These are phyloP conservation scores for Yamadazyma takamatsuzukensis DNA, from an alignment of 805 yeast genomes.

Conservation along the genomic window DNA sequence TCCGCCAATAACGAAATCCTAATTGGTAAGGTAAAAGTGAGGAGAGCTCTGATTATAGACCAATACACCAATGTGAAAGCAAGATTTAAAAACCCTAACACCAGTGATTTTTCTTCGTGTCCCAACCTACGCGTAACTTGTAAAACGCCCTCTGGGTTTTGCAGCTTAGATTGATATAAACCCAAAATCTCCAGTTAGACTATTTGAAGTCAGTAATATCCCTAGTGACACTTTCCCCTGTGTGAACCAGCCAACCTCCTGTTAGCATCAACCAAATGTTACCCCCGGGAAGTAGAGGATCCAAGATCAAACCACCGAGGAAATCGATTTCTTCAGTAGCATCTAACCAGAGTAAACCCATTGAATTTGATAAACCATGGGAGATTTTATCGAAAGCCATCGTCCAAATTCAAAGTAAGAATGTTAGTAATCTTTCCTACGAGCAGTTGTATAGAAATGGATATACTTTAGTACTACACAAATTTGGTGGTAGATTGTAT, in stretches of 20 bases:
- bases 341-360: constrained; percentile 22
- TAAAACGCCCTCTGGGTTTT: too few relatives aligned
- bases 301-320: constrained; percentile 67
- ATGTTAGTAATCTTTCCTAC: constrained; percentile 72
- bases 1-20: too few relatives aligned
- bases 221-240: too few relatives aligned
- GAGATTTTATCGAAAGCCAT: constrained; percentile 61
- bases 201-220: too few relatives aligned
- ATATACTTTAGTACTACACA: constrained; percentile 69
- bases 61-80: too few relatives aligned
- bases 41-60: too few relatives aligned
- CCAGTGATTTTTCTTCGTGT: too few relatives aligned
- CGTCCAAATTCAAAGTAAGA: constrained; percentile 62
- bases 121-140: too few relatives aligned
- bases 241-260: neutral
- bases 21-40: too few relatives aligned
- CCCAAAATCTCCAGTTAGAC: too few relatives aligned
- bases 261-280: constrained; percentile 14
- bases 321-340: constrained; percentile 25
- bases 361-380: constrained; percentile 71
- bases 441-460: constrained; percentile 80
- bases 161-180: too few relatives aligned
- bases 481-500: constrained; percentile 63
- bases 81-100: too few relatives aligned
- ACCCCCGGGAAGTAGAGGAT: constrained; percentile 41